Evolutionary conservation across 768 basidiomycete genomes (phyloP), one percentile per base, ranked within the genome.

Genomic region (Suillus weaverae): DNA sequence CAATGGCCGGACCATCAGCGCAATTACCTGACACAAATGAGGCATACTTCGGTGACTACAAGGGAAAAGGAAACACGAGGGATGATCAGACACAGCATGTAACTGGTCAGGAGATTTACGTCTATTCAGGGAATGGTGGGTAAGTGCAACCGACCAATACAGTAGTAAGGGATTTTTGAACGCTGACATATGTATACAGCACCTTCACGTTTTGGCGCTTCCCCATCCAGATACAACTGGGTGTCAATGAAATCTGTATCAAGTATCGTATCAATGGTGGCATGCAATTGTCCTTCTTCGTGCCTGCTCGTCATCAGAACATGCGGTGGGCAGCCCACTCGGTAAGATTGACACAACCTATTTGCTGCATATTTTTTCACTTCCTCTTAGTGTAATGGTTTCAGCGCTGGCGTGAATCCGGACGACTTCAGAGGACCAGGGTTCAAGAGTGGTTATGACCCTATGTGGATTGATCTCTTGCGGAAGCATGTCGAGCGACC

Each of bases 161-260:
- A 36, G 46, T 18, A 30, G n/a, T 5, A 11, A 26, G 20, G 5
- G 32, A 55, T 36, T 20, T 56, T 56, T 62, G 64, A 43, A 70
- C 38, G 2, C 8, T 46, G 32, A 46, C 22, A 16, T 38, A 22
- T 14, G 13, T 14, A 30, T 56, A 36, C 65, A 96, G 95, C 5
- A 89, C 90, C 0, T 95, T 86, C 72, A 94, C 94, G 1, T 99
- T 99, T 80, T 99, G 95, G 92, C 84, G 97, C 61, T 98, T 98
- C 79, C 81, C 89, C 71, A 86, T 98, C 56, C 86, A 89, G 67
- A 83, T 99, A 62, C 94, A 94, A 0, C 76, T 98, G 2, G 81
- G 83, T 2, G 77, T 80, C 10, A 79, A 80, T 43, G 93, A 97
- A 78, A 91, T 95, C 84, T 78, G 81, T 57, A 83, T 99, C 60